Conservation (phyloP, 106 monocot species). For the Posidonia australis region DNA sequence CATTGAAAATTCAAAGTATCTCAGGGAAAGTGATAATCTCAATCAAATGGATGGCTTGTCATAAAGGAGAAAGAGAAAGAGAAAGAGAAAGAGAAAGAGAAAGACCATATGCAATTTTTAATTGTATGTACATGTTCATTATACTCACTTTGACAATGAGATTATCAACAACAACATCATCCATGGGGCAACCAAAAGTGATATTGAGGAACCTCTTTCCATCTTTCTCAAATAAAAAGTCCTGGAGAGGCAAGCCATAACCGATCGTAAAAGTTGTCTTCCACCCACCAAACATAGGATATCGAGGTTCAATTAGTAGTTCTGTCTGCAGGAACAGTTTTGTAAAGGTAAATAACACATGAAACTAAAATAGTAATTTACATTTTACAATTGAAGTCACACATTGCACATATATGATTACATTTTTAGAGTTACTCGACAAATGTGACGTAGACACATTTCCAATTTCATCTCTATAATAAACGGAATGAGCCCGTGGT, state of each 20-base stretch:
- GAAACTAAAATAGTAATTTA: too few species aligned
- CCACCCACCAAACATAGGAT: slow-evolving; percentile 98
- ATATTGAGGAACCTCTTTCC: slow-evolving; percentile 80
- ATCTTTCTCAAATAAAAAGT: slow-evolving; percentile 68
- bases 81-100: not conserved
- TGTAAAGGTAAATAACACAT: not conserved
- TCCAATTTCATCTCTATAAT: slow-evolving; percentile 98
- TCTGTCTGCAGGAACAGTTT: slow-evolving; percentile 50
- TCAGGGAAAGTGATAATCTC: too few species aligned
- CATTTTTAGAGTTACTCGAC: slow-evolving; percentile 73
- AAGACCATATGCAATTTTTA: not conserved
- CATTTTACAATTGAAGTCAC: too few species aligned
- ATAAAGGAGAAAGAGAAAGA: not conserved
- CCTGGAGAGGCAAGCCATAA: slow-evolving; percentile 76
- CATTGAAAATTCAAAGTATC: too few species aligned
- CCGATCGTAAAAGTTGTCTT: slow-evolving; percentile 88
- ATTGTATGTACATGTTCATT: not conserved
- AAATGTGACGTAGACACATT: slow-evolving; percentile 92
- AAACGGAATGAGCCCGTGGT: slow-evolving; percentile 85
- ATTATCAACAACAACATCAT: slow-evolving; percentile 68
- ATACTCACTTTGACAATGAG: slow-evolving; percentile 69
- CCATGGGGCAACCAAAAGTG: slow-evolving; percentile 77
- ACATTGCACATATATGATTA: slow-evolving; percentile 10
- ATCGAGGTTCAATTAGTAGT: slow-evolving; percentile 83
- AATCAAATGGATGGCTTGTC: too few species aligned